Evolutionary conservation across 768 basidiomycete genomes (phyloP), one percentile per base, ranked within the genome.

Genomic region (Lactifluus hygrophoroides): DNA sequence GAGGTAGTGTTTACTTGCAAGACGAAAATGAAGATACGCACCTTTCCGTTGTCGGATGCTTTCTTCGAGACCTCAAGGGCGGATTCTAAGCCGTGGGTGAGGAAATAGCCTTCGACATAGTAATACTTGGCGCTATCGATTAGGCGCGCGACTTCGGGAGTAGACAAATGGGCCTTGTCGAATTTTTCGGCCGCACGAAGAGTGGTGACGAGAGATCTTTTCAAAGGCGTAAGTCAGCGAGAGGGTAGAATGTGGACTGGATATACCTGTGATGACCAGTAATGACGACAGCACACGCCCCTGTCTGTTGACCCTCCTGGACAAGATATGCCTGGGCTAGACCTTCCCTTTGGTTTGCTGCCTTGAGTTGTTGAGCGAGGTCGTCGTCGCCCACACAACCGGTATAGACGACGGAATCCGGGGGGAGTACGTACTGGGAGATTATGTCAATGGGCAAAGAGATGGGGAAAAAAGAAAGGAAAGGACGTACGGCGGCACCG

Each of bases 51-150:
- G 37, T 75, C 77, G 9, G 88, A 81, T 4, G 91, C 88, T 62
- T 86, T 84, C 70, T 87, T 83, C 72, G 86, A 83, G 60, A 98
- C 74, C 66, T 85, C 77, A 38, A 90, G 72, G 49, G 83, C 83
- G 56, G 81, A 78, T 55, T 84, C 82, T 56, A 80, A 69, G 45
- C 96, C 95, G 69, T 99, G 95, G 17, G 95, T 95, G 58, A 63
- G 60, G 84, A 99, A 97, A 78, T 87, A 99, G 8, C 95, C 95
- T 68, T 93, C 95, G 60, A 97, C 83, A 76, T 99, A 99, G 78
- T 81, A 96, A 70, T 81, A 80, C 69, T 88, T 85, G 58, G 94
- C 95, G 46, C 75, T 79, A 5, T 89, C 79, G 67, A 98, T 77
- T 64, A 93, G 75, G 32, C 84, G 79, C 27, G 88, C 84, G 63